Evolutionary conservation across 371 early-diverging fungal genomes (phyloP), one percentile per base, ranked within the genome.

Genomic region (Rhizomucor pusillus): DNA sequence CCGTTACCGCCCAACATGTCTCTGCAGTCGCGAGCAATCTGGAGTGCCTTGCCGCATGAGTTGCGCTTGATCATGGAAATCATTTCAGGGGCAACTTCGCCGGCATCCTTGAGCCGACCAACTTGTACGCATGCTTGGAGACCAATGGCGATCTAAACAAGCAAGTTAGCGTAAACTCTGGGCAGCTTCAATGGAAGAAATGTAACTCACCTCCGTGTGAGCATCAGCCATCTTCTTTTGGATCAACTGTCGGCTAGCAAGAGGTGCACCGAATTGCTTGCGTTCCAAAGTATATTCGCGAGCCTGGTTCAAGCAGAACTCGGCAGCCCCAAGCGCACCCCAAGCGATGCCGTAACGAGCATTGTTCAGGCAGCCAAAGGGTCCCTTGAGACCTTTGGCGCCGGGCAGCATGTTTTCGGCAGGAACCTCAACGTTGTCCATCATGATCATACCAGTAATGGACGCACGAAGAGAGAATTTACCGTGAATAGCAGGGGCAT

Each of bases 191-290:
- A 14, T 37, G 9, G 37, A 5, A n/a, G n/a, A 3, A 33, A 5
- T 41, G 11, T 19, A 12, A 1, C 20, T 36, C 53, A 82, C 80
- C 69, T 98, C 98, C 5, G 94, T 89, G 64, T 94, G 84, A 23
- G 95, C 95, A 75, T 92, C 93, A 1, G 98, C 96, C 72, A 98
- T 67, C 79, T 98, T 98, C 80, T 95, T 94, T 67, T 98, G 98
- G 52, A 96, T 90, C 48, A 98, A 73, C 77, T 98, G 98, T 80
- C 90, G 93, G 25, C 91, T 79, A n/a, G 97, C 97, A 59, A 98
- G 78, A 11, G 98, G 98, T 1, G 86, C 86, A 33, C 93, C 94
- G 65, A 98, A 98, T 72, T 78, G 98, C 69, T 88, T 86, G 56
- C 97, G 85, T 57, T 94, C 83, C 52, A 97, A 67, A 5, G 92